phyloP scores from a whole-genome alignment of 2,329 filamentous ascomycete genomes.

The Chrysoporthe cubensis region DNA sequence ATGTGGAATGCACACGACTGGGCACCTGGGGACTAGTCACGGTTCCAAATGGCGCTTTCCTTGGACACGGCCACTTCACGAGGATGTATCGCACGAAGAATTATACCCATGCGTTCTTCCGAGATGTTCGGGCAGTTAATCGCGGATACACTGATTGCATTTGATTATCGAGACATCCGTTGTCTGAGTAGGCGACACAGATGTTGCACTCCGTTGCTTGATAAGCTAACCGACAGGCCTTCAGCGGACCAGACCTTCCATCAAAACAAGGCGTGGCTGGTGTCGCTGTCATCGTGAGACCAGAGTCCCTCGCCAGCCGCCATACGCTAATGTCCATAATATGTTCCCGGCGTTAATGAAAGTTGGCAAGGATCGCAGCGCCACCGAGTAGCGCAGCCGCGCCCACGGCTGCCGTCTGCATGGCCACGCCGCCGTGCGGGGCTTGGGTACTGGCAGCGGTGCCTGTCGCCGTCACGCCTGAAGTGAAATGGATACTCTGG shows the following conservation, averaged over 20 bases:
- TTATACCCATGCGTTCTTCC: not conserved
- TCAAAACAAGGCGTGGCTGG: no score
- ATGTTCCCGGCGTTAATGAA: not conserved
- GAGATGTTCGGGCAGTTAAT: no score
- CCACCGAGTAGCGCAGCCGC: conserved; percentile 24
- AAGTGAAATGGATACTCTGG: conserved; percentile 17
- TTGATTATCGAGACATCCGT: not conserved
- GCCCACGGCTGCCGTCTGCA: conserved; percentile 23
- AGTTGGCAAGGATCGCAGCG: conserved; percentile 19
- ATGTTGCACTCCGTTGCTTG: not conserved
- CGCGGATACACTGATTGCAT: not conserved
- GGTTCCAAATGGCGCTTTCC: no score
- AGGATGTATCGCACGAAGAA: not conserved
- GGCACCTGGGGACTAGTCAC: no score
- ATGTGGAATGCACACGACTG: no score
- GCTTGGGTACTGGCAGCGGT: not conserved
- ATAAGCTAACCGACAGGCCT: not conserved
- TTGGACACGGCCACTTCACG: no score
- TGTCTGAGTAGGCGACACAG: not conserved
- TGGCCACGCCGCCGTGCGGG: conserved; percentile 9
- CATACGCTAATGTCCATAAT: not conserved
- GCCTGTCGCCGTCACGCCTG: conserved; percentile 9
- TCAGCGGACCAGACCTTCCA: no score
- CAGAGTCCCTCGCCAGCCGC: not conserved
- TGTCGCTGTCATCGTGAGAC: not conserved